Conservation (phyloP, 2,329 filamentous ascomycete species). For the Alternaria arbusti region DNA sequence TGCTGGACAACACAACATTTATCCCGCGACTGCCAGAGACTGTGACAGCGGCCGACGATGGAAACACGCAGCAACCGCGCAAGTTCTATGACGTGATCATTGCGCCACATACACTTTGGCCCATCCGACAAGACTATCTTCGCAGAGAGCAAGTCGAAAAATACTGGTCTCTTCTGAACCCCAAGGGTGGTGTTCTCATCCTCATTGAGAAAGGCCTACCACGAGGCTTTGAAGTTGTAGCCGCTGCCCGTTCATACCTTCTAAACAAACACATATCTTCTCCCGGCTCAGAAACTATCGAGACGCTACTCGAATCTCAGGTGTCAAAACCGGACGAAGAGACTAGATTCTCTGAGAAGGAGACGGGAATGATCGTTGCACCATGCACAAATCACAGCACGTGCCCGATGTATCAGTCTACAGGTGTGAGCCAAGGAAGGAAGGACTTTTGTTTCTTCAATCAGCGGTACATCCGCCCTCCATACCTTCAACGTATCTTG, state of each 20-base stretch:
- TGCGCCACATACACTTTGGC: conserved; percentile 82
- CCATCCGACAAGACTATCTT: conserved; percentile 74
- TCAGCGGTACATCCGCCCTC: conserved; percentile 85
- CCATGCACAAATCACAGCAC: conserved; percentile 84
- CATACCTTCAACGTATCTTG: conserved; percentile 79
- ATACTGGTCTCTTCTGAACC: conserved; percentile 84
- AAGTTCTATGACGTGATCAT: conserved; percentile 92
- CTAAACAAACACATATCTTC: conserved; percentile 76
- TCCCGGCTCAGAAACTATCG: conserved; percentile 58
- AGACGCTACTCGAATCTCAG: conserved; percentile 46
- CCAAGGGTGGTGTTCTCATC: conserved; percentile 83
- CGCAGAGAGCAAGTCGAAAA: conserved; percentile 84
- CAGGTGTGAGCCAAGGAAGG: conserved; percentile 73
- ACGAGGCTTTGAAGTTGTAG: conserved; percentile 89
- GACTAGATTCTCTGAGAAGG: conserved; percentile 53
- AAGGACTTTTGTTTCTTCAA: conserved; percentile 92
- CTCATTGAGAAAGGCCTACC: conserved; percentile 90
- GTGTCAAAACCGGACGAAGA: conserved; percentile 47
- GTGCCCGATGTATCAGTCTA: conserved; percentile 85
- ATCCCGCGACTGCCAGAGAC: conserved; percentile 91
- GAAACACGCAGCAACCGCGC: conserved; percentile 52
- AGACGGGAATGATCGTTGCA: conserved; percentile 67
- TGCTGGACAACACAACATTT: conserved; percentile 90
- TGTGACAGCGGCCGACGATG: conserved; percentile 64
- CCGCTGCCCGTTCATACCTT: conserved; percentile 79